A percentile compares a stretch with the other conserved stretches of the same genome.
Conservation (phyloP, 768 basidiomycete species). For the Lyophyllum decastes region DNA sequence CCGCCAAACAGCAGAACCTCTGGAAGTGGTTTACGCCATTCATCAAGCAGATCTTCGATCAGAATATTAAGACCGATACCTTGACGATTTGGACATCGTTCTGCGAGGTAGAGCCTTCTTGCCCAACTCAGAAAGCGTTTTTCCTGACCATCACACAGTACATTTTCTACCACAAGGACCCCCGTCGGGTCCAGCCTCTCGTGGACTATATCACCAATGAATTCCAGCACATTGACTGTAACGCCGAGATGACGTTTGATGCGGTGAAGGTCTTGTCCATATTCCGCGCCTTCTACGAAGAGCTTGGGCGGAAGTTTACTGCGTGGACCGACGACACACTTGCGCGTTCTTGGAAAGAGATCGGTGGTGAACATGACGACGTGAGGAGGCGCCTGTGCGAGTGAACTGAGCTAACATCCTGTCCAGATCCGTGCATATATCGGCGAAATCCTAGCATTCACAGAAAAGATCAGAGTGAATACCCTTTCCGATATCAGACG, state of each 20-base stretch:
- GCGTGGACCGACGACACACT: slow-evolving; percentile 76
- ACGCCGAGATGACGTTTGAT: slow-evolving; percentile 82
- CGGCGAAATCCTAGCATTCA: slow-evolving; percentile 71
- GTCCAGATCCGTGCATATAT: slow-evolving; percentile 72
- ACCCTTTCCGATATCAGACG: not conserved
- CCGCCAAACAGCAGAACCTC: slow-evolving; percentile 61
- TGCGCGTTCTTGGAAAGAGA: slow-evolving; percentile 67
- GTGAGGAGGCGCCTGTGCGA: slow-evolving; percentile 33
- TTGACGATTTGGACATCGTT: slow-evolving; percentile 78
- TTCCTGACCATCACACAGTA: slow-evolving; percentile 46
- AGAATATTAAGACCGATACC: slow-evolving; percentile 81
- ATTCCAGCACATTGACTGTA: slow-evolving; percentile 71
- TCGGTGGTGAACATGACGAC: slow-evolving; percentile 79
- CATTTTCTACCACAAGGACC: slow-evolving; percentile 77
- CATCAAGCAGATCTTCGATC: slow-evolving; percentile 64
- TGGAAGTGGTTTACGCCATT: slow-evolving; percentile 83
- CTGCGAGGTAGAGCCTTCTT: slow-evolving; percentile 52
- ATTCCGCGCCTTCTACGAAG: slow-evolving; percentile 71
- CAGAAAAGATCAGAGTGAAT: slow-evolving; percentile 70
- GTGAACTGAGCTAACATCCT: slow-evolving; percentile 1
- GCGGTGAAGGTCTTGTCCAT: slow-evolving; percentile 69
- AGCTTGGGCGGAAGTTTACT: slow-evolving; percentile 77
- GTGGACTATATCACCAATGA: slow-evolving; percentile 71
- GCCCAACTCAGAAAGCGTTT: not conserved
- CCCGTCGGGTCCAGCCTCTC: slow-evolving; percentile 78